phyloP scores from a whole-genome alignment of 257 asterid genomes.

The Gentiana dahurica region DNA sequence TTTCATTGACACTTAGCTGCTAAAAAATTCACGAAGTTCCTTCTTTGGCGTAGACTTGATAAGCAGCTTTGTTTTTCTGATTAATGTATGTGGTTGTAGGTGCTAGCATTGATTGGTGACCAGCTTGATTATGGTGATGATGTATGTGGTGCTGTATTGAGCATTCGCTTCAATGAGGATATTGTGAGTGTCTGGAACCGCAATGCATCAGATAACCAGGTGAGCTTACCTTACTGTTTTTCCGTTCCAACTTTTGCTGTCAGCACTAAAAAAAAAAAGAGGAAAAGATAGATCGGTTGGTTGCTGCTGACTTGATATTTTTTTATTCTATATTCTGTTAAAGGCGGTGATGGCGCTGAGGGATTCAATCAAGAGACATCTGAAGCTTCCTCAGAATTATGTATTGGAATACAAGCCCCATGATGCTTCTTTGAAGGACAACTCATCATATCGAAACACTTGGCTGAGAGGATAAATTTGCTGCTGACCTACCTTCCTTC shows the following conservation, averaged over 20 bases:
- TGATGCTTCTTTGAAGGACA: conserved; percentile 86
- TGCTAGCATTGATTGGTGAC: conserved; percentile 85
- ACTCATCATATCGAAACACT: conserved; percentile 97
- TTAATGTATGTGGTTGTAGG: conserved; percentile 30
- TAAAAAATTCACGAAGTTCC: too few species aligned
- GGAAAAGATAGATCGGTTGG: too few species aligned
- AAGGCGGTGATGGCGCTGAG: conserved; percentile 95
- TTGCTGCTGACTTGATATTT: not conserved
- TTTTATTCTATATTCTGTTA: not conserved
- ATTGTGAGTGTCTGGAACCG: conserved; percentile 97
- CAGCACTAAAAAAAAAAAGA: not conserved
- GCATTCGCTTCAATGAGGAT: conserved; percentile 95
- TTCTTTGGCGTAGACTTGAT: too few species aligned
- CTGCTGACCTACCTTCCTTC: too few species aligned
- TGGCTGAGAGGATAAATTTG: conserved; percentile 69
- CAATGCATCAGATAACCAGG: conserved; percentile 95
- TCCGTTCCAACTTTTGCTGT: not conserved
- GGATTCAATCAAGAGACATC: conserved; percentile 81
- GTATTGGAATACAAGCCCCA: conserved; percentile 97
- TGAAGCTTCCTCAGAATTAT: conserved; percentile 82
- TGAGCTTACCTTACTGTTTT: conserved; percentile 12
- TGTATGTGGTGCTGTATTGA: conserved; percentile 84
- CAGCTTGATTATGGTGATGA: conserved; percentile 88
- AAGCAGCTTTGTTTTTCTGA: not conserved
- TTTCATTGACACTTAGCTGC: not conserved